Evolutionary conservation across 768 basidiomycete genomes (phyloP), one percentile per base, ranked within the genome.

Genomic region (Tulasnella sp.): DNA sequence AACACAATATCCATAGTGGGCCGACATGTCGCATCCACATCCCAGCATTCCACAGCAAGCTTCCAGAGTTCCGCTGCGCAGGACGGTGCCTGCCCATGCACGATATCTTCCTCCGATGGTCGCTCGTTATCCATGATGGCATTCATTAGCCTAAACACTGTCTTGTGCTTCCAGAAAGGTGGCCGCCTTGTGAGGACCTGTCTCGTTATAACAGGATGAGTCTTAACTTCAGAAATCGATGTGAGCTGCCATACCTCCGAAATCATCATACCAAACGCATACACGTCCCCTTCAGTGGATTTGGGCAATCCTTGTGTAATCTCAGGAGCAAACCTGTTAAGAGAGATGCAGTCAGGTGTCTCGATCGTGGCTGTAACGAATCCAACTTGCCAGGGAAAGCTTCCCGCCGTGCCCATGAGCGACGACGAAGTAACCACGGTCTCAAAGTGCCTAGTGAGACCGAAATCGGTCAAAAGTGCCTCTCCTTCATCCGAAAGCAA

Each of bases 221-320:
- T 21, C n/a, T 3, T 24, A n/a, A 11, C n/a, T 5, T n/a, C n/a
- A 15, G 24, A 42, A 11, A 30, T 3, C 23, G 54, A 38, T 5
- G n/a, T n/a, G 38, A 43, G 21, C 3, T 10, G 23, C 11, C 3
- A 21, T 45, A 56, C 55, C 55, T 56, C 55, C 10, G 21, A 34
- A 11, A 56, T 27, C 10, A 45, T 27, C 55, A 56, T 56, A 15
- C 43, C 55, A 24, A 56, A 56, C 9, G 32, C 55, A 27, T 42
- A 56, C 17, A 45, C 24, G 29, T 56, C 55, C 3, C n/a, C 17
- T 3, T 11, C 23, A 8, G 7, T 45, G 3, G 41, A 43, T 8
- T 43, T 19, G 4, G 38, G 24, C 11, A 15, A 23, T 8, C 55
- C 55, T 4, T 32, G 19, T 42, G 44, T 7, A n/a, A 56, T 27